Percentiles rank a stretch among this genome's conserved stretches.
phyloP scores from a whole-genome alignment of 495 filamentous ascomycete species.

The Hypoxylon perforatum region DNA sequence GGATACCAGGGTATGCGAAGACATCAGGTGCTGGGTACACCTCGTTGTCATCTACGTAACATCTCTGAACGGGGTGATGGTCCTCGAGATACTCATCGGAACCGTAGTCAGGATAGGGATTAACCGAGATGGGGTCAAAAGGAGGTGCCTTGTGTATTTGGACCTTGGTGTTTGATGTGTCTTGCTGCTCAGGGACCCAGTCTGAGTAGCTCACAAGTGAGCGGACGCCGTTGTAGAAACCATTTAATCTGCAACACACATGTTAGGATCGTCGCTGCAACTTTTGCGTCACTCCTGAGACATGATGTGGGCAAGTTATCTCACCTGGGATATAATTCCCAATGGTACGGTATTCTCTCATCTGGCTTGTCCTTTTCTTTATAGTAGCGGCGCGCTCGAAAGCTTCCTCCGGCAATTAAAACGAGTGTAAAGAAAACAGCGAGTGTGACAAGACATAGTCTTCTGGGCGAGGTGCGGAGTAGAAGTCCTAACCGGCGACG shows the following conservation, averaged over 20 bases:
- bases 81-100: constrained; percentile 65
- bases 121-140: constrained; percentile 63
- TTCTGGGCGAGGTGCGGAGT: constrained; percentile 42
- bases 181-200: constrained; percentile 74
- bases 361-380: constrained; percentile 20
- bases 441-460: constrained; percentile 37
- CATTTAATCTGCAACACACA: constrained; percentile 55
- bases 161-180: constrained; percentile 29
- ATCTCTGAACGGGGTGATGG: constrained; percentile 70
- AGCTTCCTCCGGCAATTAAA: constrained; percentile 33
- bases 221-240: constrained; percentile 78
- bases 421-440: constrained; percentile 35
- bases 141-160: constrained; percentile 45
- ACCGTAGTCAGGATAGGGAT: constrained; percentile 71
- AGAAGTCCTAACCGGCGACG: constrained; percentile 30
- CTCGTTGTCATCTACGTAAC: constrained; percentile 71
- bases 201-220: constrained; percentile 66
- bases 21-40: constrained; percentile 67
- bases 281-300: constrained; percentile 6
- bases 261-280: constrained; percentile 14
- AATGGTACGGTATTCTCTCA: constrained; percentile 40
- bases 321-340: constrained; percentile 41
- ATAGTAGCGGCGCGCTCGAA: constrained; percentile 38
- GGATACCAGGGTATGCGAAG: constrained; percentile 72
- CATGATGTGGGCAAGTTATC: constrained; percentile 9